Percentiles rank a stretch among this genome's conserved stretches.
Evolutionary conservation across 179 eudicot genomes (phyloP).

Genomic region (Spergularia azorica): DNA sequence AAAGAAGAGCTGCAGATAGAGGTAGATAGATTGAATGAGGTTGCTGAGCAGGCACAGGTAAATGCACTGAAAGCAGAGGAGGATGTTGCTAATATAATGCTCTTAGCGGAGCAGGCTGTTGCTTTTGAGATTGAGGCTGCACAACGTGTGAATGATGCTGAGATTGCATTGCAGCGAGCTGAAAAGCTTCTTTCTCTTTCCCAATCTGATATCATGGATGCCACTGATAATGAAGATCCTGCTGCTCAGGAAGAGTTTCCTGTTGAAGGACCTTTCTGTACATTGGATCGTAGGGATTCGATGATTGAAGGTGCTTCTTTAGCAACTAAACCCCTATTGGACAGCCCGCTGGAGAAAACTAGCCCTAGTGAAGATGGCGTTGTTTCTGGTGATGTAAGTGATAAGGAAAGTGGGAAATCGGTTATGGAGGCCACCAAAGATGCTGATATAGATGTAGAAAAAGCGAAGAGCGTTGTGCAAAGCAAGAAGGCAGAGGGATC

Average conservation of each 20-base stretch:
- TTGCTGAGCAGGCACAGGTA: constrained; percentile 66
- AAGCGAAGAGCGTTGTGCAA: constrained; percentile 50
- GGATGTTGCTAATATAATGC: constrained; percentile 86
- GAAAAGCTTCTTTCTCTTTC: constrained; percentile 42
- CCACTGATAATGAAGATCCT: constrained; percentile 42
- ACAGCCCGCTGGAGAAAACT: constrained; percentile 34
- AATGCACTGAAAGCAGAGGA: constrained; percentile 84
- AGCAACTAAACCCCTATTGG: constrained; percentile 33
- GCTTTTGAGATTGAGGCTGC: constrained; percentile 89
- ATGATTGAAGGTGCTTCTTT: constrained; percentile 38
- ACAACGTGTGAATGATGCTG: constrained; percentile 78
- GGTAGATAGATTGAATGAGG: constrained; percentile 65
- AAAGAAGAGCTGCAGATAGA: constrained; percentile 81
- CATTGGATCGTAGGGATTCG: constrained; percentile 44
- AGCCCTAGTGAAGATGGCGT: constrained; percentile 42
- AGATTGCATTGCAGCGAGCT: constrained; percentile 71
- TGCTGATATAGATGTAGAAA: constrained; percentile 58
- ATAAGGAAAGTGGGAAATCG: constrained; percentile 50
- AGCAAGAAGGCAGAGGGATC: constrained; percentile 59
- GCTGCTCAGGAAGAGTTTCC: constrained; percentile 45
- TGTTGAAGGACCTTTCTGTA: constrained; percentile 40
- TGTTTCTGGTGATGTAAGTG: constrained; percentile 49
- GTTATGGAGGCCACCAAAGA: constrained; percentile 43
- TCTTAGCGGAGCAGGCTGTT: constrained; percentile 97
- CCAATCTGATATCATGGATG: constrained; percentile 44